Evolutionary conservation across 495 filamentous ascomycete genomes (phyloP).

Genomic region (Sphaerosporella brunnea): DNA sequence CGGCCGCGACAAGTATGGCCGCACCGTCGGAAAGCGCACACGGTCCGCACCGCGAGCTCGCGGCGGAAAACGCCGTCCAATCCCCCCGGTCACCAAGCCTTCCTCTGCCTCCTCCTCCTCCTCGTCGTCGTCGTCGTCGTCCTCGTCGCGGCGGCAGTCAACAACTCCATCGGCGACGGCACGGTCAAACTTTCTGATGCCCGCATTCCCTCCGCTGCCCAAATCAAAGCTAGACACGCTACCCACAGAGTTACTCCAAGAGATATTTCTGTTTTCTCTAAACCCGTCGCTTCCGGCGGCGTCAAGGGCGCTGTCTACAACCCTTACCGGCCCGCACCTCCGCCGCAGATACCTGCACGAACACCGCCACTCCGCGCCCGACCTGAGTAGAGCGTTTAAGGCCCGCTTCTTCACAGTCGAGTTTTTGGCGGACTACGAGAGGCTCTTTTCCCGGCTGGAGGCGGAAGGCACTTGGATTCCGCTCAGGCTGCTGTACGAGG

Average conservation of each 20-base stretch:
- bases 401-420: not conserved
- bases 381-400: not conserved
- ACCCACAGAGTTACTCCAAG: conserved; percentile 3
- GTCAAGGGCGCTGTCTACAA: not conserved
- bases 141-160: not conserved
- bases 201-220: too few species aligned
- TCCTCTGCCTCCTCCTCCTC: not conserved
- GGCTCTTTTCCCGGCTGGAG: not conserved
- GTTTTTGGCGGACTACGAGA: not conserved
- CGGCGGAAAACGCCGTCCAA: not conserved
- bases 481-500: not conserved
- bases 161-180: too few species aligned
- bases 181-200: too few species aligned
- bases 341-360: not conserved
- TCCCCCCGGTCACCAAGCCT: not conserved
- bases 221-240: not conserved
- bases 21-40: not conserved
- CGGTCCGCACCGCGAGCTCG: not conserved
- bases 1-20: too few species aligned
- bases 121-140: not conserved
- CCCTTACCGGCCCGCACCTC: not conserved
- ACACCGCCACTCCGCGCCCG: not conserved
- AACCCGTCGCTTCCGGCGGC: not conserved
- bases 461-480: not conserved
- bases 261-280: not conserved